Evolutionary conservation across 1,284 basidiomycete genomes (phyloP), one percentile per base, ranked within the genome.

Genomic region (Pisolithus thermaeus): DNA sequence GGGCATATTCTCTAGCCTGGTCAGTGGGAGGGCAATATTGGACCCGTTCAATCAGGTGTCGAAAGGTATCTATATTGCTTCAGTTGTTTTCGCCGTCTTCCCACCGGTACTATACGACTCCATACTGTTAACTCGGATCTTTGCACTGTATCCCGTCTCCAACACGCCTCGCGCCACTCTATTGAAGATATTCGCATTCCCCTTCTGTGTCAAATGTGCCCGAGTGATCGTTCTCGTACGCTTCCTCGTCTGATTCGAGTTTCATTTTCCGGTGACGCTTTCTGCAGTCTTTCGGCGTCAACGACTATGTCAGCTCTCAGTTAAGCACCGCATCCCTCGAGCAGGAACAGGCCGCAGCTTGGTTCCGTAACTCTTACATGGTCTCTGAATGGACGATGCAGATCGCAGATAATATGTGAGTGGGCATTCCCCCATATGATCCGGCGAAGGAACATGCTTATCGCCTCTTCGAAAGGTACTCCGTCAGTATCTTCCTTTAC

Each of bases 301-400:
- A 49, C n/a, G n/a, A 49, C 9, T 49, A 35, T 28, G 47, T 49
- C 5, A 35, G 41, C 14, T 40, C 38, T 22, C 30, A 25, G 12
- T 25, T 39, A 8, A 49, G 9, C 16, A 22, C 32, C 2, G 16
- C 39, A n/a, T 14, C 27, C 18, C 47, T 49, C 7, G 47, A 25
- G 27, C 25, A 28, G 16, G 27, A 49, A 14, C 22, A 38, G 4
- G n/a, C 25, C 7, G 27, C 37, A n/a, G 28, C 37, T 6, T 49
- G 47, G 47, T 41, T 41, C 47, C 47, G 47, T 14, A 49, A 49
- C n/a, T 39, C 47, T 18, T 49, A 35, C n/a, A 41, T 49, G 37
- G 41, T 39, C 18, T 38, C 47, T 20, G 47, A 49, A 41, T 49
- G 47, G 47, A 49, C 47, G 20, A 28, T 49, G 39, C 47, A 49